Evolutionary conservation across 257 asterid species (phyloP).

Genomic region (Solanum piurae): DNA sequence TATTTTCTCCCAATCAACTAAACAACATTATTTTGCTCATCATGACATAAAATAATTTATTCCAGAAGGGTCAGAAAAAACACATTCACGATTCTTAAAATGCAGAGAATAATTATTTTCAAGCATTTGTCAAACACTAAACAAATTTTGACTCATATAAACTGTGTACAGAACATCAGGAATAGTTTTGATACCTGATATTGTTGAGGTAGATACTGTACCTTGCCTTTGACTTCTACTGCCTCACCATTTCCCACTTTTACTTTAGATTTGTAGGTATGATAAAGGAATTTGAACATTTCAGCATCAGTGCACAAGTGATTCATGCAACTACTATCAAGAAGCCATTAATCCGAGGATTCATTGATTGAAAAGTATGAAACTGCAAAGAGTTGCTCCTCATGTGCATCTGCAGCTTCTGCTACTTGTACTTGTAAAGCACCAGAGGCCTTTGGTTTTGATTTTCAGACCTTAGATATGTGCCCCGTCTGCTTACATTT

Average conservation of each 20-base stretch:
- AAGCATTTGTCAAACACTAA: too few species aligned
- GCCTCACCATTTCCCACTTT: too few species aligned
- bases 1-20: not conserved
- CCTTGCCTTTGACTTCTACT: too few species aligned
- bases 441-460: too few species aligned
- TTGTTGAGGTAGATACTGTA: too few species aligned
- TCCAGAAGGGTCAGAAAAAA: not conserved
- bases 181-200: too few species aligned
- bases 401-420: not conserved
- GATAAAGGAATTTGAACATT: not conserved
- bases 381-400: not conserved
- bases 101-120: too few species aligned
- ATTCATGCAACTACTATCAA: not conserved
- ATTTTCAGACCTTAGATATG: too few species aligned
- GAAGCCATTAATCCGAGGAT: not conserved
- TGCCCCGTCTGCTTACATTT: too few species aligned
- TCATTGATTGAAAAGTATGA: not conserved
- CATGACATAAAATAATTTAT: not conserved
- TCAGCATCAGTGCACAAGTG: not conserved
- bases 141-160: too few species aligned
- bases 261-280: not conserved
- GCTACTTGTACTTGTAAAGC: not conserved
- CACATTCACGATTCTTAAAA: too few species aligned
- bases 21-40: not conserved
- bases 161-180: not conserved